Conservation (phyloP, 495 filamentous ascomycete species). For the Aspergillus heteromorphus region DNA sequence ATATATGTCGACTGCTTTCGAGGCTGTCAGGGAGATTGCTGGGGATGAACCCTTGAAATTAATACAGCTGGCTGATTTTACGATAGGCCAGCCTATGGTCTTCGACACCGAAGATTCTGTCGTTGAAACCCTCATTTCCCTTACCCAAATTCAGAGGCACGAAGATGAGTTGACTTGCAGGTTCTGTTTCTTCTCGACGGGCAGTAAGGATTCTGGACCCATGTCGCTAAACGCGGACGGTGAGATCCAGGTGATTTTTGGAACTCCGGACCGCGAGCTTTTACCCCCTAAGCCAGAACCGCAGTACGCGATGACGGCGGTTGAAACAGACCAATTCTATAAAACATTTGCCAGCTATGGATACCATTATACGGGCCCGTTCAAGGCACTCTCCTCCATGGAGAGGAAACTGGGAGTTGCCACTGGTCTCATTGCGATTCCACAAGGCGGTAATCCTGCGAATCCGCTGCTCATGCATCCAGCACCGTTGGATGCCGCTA, state of each 20-base stretch:
- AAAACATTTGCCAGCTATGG: conserved; percentile 29
- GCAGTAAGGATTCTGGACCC: neutral
- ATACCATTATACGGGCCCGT: conserved; percentile 25
- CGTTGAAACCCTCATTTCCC: neutral
- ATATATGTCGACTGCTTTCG: neutral
- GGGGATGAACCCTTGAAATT: neutral
- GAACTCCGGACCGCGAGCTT: neutral
- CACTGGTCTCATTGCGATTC: conserved; percentile 12
- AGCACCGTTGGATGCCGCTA: conserved; percentile 32
- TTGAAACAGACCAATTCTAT: conserved; percentile 43
- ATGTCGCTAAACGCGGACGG: neutral
- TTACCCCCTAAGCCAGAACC: neutral
- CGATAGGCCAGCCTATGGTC: neutral
- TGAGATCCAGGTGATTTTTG: neutral
- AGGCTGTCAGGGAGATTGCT: neutral
- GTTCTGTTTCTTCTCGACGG: neutral
- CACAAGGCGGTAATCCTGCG: too few species aligned
- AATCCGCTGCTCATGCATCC: conserved; percentile 26
- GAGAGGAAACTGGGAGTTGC: conserved; percentile 23
- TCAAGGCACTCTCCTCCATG: conserved; percentile 18
- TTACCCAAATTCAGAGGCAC: neutral
- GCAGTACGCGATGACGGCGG: neutral
- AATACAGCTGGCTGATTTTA: neutral
- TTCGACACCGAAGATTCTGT: neutral
- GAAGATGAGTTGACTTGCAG: neutral